Conservation (phyloP, 164 flowering plant species). For the Magnolia kwangsiensis region DNA sequence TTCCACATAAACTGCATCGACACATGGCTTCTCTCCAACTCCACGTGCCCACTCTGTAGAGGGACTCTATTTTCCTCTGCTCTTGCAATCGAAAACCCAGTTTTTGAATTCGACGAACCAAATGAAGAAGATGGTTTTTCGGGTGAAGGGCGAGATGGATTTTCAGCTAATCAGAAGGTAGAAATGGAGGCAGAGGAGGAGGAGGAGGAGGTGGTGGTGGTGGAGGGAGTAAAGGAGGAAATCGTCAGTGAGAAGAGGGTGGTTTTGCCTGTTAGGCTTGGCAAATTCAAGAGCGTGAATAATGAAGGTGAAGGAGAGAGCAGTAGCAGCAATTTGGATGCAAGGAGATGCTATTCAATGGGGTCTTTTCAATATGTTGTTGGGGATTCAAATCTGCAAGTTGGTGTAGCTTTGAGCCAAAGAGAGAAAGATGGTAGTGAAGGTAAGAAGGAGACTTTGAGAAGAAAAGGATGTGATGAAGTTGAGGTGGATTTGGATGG, state of each 20-base stretch:
- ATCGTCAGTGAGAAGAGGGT: constrained; percentile 37
- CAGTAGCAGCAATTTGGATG: constrained; percentile 54
- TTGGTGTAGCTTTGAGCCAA: constrained; percentile 13
- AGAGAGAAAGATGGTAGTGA: constrained; percentile 15
- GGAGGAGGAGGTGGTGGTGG: constrained; percentile 11
- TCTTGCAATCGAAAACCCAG: constrained; percentile 37
- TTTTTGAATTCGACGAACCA: constrained; percentile 29
- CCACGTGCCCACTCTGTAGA: constrained; percentile 85
- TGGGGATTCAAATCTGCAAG: constrained; percentile 50
- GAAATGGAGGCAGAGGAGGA: constrained; percentile 19
- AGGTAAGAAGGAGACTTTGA: constrained; percentile 17
- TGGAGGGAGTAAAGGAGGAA: constrained; percentile 32
- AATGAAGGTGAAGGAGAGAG: constrained; percentile 31
- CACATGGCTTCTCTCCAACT: constrained; percentile 86
- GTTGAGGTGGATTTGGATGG: constrained; percentile 43
- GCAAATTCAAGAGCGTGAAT: constrained; percentile 59
- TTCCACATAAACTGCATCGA: constrained; percentile 77
- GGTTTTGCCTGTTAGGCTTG: constrained; percentile 66
- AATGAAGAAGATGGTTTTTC: constrained; percentile 33
- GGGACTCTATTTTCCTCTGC: constrained; percentile 36
- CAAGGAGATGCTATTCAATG: constrained; percentile 79
- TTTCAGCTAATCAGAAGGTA: constrained; percentile 19
- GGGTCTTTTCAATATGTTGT: constrained; percentile 74
- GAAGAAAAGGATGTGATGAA: constrained; percentile 20
- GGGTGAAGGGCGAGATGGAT: constrained; percentile 29